Evolutionary conservation across 495 filamentous ascomycete genomes (phyloP).

Genomic region (Penicillium antarcticum): DNA sequence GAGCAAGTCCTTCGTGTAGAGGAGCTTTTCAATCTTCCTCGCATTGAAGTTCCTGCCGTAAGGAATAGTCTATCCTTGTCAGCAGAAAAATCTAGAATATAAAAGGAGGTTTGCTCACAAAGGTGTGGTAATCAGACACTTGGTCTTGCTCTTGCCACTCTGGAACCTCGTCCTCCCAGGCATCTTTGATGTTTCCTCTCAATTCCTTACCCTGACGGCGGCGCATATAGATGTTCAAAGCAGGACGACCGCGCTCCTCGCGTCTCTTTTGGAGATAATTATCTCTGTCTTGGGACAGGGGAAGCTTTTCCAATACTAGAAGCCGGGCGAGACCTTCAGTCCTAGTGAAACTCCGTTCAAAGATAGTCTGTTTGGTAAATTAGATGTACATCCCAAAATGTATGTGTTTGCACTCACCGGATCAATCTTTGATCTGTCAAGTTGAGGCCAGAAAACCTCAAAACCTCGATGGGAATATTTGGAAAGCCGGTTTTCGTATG

Average conservation of each 20-base stretch:
- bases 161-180: constrained; percentile 70
- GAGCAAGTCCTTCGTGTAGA: constrained; percentile 76
- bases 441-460: constrained; percentile 70
- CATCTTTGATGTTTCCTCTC: constrained; percentile 65
- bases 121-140: constrained; percentile 72
- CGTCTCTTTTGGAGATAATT: constrained; percentile 62
- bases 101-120: constrained; percentile 31
- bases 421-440: constrained; percentile 71
- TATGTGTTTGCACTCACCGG: constrained; percentile 38
- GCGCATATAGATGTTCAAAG: constrained; percentile 14
- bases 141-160: constrained; percentile 77
- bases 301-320: constrained; percentile 75
- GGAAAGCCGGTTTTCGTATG: constrained; percentile 82
- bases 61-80: constrained; percentile 53
- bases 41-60: constrained; percentile 70
- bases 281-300: constrained; percentile 61
- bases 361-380: constrained; percentile 56
- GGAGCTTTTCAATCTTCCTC: constrained; percentile 69
- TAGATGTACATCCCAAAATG: neutral
- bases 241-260: constrained; percentile 63
- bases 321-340: constrained; percentile 76
- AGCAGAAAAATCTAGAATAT: neutral
- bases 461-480: constrained; percentile 84
- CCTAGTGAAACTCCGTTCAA: constrained; percentile 69
- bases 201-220: constrained; percentile 20